A percentile compares a stretch with the other conserved stretches of the same genome.
Conservation (phyloP, 257 asterid genomes). For the Plantago elongata region DNA sequence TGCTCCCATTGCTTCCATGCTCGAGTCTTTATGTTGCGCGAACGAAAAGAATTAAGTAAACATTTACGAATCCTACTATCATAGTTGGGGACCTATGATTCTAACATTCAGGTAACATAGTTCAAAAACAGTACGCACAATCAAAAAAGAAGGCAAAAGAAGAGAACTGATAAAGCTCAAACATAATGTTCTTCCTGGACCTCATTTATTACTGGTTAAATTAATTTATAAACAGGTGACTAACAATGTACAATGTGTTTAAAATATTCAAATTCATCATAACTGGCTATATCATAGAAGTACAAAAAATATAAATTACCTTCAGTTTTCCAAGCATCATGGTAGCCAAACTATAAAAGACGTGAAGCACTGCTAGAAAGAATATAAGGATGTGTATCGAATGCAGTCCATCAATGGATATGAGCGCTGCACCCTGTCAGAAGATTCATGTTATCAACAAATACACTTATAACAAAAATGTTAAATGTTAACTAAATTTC, state of each 20-base stretch:
- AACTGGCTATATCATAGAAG: background rate
- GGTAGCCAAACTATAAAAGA: slow-evolving; percentile 73
- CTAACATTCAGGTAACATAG: background rate
- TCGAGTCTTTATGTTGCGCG: slow-evolving; percentile 45
- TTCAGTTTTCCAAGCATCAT: slow-evolving; percentile 88
- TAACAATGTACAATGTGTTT: background rate
- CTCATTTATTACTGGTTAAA: background rate
- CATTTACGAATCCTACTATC: background rate
- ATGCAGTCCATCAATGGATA: slow-evolving; percentile 75
- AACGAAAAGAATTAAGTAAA: background rate
- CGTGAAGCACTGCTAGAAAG: slow-evolving; percentile 86
- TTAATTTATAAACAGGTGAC: background rate
- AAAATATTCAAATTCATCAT: background rate
- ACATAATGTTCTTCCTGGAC: background rate
- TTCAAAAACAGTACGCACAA: background rate
- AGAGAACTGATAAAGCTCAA: background rate
- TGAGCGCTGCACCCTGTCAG: slow-evolving; percentile 57
- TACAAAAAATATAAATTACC: slow-evolving; percentile 33
- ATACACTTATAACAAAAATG: background rate
- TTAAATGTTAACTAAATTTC: background rate
- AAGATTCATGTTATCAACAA: slow-evolving; percentile 14
- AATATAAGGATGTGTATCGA: slow-evolving; percentile 89
- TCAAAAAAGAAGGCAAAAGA: background rate
- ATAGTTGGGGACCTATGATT: background rate
- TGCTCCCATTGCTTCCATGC: slow-evolving; percentile 95